phyloP scores from a whole-genome alignment of 1,139 yeast species.

The Schwanniomyces etchellsii region DNA sequence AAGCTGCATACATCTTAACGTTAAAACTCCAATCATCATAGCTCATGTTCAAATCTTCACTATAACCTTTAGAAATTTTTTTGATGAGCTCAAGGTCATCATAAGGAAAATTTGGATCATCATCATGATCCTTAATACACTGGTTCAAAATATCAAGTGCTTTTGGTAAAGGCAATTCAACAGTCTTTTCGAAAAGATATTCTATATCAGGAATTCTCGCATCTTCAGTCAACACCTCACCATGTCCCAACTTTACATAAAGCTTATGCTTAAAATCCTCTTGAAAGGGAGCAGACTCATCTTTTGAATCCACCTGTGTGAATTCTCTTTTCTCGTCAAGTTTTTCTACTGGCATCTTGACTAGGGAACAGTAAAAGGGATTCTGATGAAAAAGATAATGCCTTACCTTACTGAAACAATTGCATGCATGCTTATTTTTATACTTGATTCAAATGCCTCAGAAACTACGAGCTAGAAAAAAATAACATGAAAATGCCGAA shows the following conservation, averaged over 20 bases:
- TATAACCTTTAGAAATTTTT: slow-evolving; percentile 2
- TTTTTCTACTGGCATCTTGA: no score
- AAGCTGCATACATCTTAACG: slow-evolving; percentile 37
- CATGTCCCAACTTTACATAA: slow-evolving; percentile 6
- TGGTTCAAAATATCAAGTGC: slow-evolving; percentile 15
- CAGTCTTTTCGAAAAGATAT: slow-evolving; percentile 10
- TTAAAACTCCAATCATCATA: slow-evolving; percentile 22
- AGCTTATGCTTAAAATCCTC: slow-evolving; percentile 5
- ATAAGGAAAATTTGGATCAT: slow-evolving; percentile 20
- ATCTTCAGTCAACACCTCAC: slow-evolving; percentile 3
- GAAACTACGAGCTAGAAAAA: no score
- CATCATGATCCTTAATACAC: slow-evolving; percentile 13
- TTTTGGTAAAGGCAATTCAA: slow-evolving; percentile 9
- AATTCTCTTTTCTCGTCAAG: no score
- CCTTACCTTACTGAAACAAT: no score
- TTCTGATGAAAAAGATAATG: no score
- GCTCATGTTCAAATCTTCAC: slow-evolving; percentile 1
- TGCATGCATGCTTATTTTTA: no score
- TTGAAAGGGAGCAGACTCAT: no score
- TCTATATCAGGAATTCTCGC: slow-evolving; percentile 5
- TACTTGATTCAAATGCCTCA: no score
- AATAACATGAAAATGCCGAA: no score
- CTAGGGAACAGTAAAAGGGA: no score
- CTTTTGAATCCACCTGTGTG: no score
- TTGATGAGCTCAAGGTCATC: slow-evolving; percentile 9